Conservation (phyloP, 345 rosid genomes). For the Camelina laxa region DNA sequence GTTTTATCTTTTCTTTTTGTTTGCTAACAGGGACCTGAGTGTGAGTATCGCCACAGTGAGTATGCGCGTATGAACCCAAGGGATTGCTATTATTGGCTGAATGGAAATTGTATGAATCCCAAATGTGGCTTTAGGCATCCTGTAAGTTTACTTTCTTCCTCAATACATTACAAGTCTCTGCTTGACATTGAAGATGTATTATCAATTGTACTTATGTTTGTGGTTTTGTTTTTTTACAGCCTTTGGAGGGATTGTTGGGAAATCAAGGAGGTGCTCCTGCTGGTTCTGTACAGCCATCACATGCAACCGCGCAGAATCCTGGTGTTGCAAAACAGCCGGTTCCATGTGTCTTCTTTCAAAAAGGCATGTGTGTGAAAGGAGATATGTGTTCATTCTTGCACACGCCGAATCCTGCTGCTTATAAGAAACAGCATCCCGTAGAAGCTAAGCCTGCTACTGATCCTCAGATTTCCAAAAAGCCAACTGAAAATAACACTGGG, state of each 20-base stretch:
- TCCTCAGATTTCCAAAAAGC: slow-evolving; percentile 46
- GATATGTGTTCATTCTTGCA: slow-evolving; percentile 86
- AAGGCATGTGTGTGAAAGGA: slow-evolving; percentile 86
- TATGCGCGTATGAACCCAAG: slow-evolving; percentile 92
- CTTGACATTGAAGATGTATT: not conserved
- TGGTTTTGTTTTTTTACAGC: slow-evolving; percentile 51
- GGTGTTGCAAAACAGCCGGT: slow-evolving; percentile 63
- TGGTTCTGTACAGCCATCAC: slow-evolving; percentile 51
- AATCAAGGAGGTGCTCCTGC: slow-evolving; percentile 54
- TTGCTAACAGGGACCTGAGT: slow-evolving; percentile 76
- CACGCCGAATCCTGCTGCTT: slow-evolving; percentile 51
- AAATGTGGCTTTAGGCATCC: slow-evolving; percentile 96
- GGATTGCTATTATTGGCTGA: slow-evolving; percentile 95
- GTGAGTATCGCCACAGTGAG: slow-evolving; percentile 98
- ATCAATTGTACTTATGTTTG: slow-evolving; percentile 26
- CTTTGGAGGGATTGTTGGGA: slow-evolving; percentile 89
- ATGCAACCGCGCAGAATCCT: slow-evolving; percentile 43
- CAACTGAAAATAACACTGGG: slow-evolving; percentile 48
- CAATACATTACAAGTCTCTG: not conserved
- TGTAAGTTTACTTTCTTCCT: slow-evolving; percentile 55
- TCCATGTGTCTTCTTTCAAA: slow-evolving; percentile 79
- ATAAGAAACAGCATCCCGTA: slow-evolving; percentile 49
- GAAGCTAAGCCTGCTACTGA: slow-evolving; percentile 45
- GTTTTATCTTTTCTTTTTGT: not conserved
- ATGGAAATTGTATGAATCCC: slow-evolving; percentile 88